phyloP scores from a whole-genome alignment of 1,139 yeast species.

The Nakaseomyces kungkrabaensis region DNA sequence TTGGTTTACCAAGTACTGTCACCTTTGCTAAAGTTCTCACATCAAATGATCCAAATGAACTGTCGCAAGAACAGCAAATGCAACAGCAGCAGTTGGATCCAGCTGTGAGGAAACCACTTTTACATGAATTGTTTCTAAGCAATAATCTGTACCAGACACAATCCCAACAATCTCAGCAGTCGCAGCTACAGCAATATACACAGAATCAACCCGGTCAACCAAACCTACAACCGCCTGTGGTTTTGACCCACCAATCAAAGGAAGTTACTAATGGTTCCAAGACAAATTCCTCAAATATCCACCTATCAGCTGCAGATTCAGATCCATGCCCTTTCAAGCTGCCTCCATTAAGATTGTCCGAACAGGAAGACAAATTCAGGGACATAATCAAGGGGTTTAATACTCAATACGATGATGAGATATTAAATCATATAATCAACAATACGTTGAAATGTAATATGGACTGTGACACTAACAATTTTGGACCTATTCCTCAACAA shows the following conservation, averaged over 20 bases:
- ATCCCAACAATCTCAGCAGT: slow-evolving; percentile 6
- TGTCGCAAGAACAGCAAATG: not conserved
- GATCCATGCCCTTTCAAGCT: slow-evolving; percentile 23
- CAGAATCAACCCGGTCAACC: slow-evolving; percentile 11
- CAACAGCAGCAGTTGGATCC: not conserved
- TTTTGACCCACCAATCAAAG: not conserved
- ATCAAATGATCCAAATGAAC: not conserved
- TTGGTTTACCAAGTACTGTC: slow-evolving; percentile 55
- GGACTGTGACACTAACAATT: slow-evolving; percentile 33
- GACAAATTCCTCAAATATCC: slow-evolving; percentile 5
- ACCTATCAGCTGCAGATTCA: slow-evolving; percentile 13
- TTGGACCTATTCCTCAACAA: slow-evolving; percentile 63
- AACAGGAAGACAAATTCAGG: slow-evolving; percentile 11
- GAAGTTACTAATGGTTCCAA: not conserved
- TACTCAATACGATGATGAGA: slow-evolving; percentile 13
- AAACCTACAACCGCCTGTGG: slow-evolving; percentile 4
- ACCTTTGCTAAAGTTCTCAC: slow-evolving; percentile 53
- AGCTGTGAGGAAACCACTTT: slow-evolving; percentile 11
- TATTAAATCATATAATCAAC: slow-evolving; percentile 26
- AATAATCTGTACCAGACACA: slow-evolving; percentile 18
- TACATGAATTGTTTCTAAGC: slow-evolving; percentile 19
- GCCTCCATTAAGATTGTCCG: slow-evolving; percentile 19
- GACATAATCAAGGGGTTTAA: slow-evolving; percentile 21
- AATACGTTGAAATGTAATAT: slow-evolving; percentile 31
- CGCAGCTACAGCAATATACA: slow-evolving; percentile 4